Percentiles rank a stretch among this genome's conserved stretches.
phyloP scores from a whole-genome alignment of 2,329 filamentous ascomycete species.

The Emergomyces pasteurianus region DNA sequence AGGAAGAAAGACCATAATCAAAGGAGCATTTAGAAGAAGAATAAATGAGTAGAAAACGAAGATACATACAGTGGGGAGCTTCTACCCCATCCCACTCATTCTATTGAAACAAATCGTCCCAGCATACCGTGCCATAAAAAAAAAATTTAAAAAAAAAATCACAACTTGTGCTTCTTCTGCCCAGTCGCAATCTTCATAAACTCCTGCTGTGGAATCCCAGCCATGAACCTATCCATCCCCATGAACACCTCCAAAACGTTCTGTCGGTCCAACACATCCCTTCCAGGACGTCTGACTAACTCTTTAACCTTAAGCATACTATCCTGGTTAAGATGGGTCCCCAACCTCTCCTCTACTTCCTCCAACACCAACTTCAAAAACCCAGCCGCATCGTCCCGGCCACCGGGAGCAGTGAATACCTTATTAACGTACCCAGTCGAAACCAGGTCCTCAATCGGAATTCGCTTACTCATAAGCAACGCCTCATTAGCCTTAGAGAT shows the following conservation, averaged over 20 bases:
- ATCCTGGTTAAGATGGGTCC: slow-evolving; percentile 65
- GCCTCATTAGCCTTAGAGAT: slow-evolving; percentile 80
- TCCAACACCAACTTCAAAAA: slow-evolving; percentile 61
- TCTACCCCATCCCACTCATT: neutral
- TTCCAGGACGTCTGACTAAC: slow-evolving; percentile 62
- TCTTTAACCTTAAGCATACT: slow-evolving; percentile 77
- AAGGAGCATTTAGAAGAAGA: neutral
- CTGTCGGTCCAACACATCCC: slow-evolving; percentile 60
- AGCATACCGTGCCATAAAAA: neutral
- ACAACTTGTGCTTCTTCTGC: slow-evolving; percentile 92
- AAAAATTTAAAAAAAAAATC: too few relatives aligned
- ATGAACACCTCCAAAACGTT: slow-evolving; percentile 77
- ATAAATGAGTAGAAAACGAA: neutral
- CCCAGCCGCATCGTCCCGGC: slow-evolving; percentile 49
- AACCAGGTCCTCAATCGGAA: slow-evolving; percentile 61
- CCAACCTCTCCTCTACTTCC: slow-evolving; percentile 72
- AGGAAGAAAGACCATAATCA: neutral
- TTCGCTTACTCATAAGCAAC: slow-evolving; percentile 75
- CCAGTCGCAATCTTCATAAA: slow-evolving; percentile 75
- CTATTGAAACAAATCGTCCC: neutral
- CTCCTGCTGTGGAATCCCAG: slow-evolving; percentile 74
- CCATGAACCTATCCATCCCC: slow-evolving; percentile 68
- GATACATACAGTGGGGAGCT: neutral
- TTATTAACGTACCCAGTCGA: slow-evolving; percentile 74
- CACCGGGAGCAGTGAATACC: slow-evolving; percentile 50